Percentiles rank a stretch among this genome's conserved stretches.
Conservation (phyloP, 768 basidiomycete genomes). For the Boletellus sp. region DNA sequence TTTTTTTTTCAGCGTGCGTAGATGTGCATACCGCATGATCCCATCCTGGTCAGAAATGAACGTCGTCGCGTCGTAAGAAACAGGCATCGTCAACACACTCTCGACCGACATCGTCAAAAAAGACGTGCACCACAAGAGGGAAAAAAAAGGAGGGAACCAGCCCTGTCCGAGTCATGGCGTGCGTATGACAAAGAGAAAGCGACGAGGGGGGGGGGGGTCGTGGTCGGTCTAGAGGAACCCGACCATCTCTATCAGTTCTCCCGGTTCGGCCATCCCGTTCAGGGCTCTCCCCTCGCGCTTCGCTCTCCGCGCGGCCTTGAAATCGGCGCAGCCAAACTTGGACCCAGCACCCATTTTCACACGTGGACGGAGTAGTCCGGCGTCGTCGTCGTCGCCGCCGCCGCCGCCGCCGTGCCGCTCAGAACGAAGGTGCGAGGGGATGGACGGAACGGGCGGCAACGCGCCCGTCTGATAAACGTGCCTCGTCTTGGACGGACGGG, state of each 20-base stretch:
- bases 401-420: no score
- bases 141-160: background rate
- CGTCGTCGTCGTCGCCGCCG: constrained; percentile 1
- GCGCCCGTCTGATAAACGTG: constrained; percentile 19
- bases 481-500: constrained; percentile 11
- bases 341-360: constrained; percentile 22
- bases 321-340: constrained; percentile 25
- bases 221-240: constrained; percentile 14
- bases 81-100: background rate
- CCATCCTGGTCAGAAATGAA: no score
- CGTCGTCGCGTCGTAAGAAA: background rate
- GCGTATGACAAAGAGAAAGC: background rate
- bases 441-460: constrained; percentile 23
- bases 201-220: background rate
- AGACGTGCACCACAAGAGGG: background rate
- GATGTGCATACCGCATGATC: background rate
- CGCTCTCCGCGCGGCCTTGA: constrained; percentile 27
- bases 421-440: constrained; percentile 14
- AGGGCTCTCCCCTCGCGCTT: constrained; percentile 20
- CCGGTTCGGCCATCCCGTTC: constrained; percentile 6
- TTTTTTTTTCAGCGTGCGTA: background rate
- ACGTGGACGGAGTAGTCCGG: constrained; percentile 22
- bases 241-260: constrained; percentile 30
- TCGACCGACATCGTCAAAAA: background rate
- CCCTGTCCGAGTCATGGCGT: background rate